phyloP scores from a whole-genome alignment of 768 basidiomycete genomes.

The Naganishia randhawae region DNA sequence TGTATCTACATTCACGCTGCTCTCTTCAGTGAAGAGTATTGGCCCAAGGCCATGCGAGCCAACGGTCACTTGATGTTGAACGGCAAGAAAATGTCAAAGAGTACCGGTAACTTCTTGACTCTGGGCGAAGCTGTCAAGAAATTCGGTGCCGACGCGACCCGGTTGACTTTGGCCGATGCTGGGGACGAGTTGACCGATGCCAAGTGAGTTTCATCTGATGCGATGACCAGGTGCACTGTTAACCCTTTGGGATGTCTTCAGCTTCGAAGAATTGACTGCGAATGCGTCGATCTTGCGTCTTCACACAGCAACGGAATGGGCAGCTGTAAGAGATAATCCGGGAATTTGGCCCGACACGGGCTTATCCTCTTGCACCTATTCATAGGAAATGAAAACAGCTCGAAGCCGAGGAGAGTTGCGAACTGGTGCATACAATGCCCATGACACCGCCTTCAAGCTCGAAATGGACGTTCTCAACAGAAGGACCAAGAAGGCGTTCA shows the following conservation, averaged over 20 bases:
- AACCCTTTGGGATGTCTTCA: constrained; percentile 22
- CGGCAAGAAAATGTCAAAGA: constrained; percentile 98
- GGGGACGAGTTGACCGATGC: constrained; percentile 97
- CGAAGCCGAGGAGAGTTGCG: constrained; percentile 58
- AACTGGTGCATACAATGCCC: constrained; percentile 64
- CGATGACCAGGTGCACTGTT: not conserved
- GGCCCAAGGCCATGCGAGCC: constrained; percentile 85
- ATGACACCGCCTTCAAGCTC: constrained; percentile 84
- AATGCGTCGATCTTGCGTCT: constrained; percentile 93
- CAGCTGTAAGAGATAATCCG: constrained; percentile 59
- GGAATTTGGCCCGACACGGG: not conserved
- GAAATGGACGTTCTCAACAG: constrained; percentile 84
- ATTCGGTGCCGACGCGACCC: constrained; percentile 93
- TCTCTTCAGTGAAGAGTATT: constrained; percentile 76
- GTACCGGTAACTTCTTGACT: constrained; percentile 91
- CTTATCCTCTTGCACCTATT: not conserved
- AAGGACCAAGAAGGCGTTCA: constrained; percentile 73
- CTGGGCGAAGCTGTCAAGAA: constrained; percentile 81
- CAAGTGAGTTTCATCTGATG: constrained; percentile 55
- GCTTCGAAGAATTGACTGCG: constrained; percentile 94
- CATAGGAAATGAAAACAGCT: constrained; percentile 72
- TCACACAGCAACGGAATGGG: constrained; percentile 86
- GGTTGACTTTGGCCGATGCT: constrained; percentile 87
- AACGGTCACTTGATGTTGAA: constrained; percentile 97
- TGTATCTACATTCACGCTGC: constrained; percentile 92